Evolutionary conservation across 352 stramenopile genomes (phyloP), one percentile per base, ranked within the genome.

Genomic region (Blastocystis sp.): DNA sequence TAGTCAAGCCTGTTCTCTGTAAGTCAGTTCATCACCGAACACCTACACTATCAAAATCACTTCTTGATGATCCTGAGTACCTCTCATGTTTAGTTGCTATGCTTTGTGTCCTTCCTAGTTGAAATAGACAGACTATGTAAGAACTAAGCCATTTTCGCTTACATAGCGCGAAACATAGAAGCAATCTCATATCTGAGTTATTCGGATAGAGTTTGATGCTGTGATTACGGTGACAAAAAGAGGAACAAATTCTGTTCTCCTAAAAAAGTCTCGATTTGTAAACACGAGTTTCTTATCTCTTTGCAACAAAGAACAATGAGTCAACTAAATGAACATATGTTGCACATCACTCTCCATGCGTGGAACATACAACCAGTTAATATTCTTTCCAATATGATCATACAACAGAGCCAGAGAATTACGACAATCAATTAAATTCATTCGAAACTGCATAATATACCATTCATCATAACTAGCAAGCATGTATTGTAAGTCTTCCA

Each of bases 341-440:
- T 80, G 67, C 1, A 80, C 67, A 61, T 80, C 67, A 49, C 43
- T 80, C 43, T 80, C 67, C 67, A 80, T 80, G 3, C 46, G 21
- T 12, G 67, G 67, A 49, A 16, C 39, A 52, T 80, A 80, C 42
- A 80, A 52, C 67, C 67, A 80, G 67, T 80, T 80, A 52, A 80
- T 80, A 49, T 80, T 80, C 43, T 80, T 80, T 11, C 42, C 7
- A 21, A 80, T 80, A 12, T 7, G 7, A 37, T 80, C 67, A 37
- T 63, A 80, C 32, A 80, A 2, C 4, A 80, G 39, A 49, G 67
- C 32, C 14, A 80, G 1, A 27, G 67, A 80, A 61, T 80, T 80
- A 46, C 67, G 21, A 39, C 14, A 32, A 9, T 58, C 39, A 42
- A 46, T 9, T 4, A 80, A 7, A 27, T 27, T 24, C 21, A 80